Conservation (phyloP, 805 yeast species). For the fission yeast (Schizosaccharomyces pombe) region ASM294v3 CU329670.1:2635001-2635500, state of each 20-base stretch:
- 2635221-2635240: neutral
- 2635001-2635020: neutral
- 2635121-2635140: neutral
- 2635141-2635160: neutral
- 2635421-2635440: neutral
- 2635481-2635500: neutral
- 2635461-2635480: neutral
- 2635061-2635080: neutral
- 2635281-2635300: neutral
- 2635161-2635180: too few species aligned
- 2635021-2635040: neutral
- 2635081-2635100: neutral
- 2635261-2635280: neutral
- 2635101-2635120: neutral
- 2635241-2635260: neutral
- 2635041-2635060: neutral
- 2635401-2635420: neutral
- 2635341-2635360: neutral
- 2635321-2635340: neutral
- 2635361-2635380: neutral
- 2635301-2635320: neutral
- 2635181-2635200: neutral
- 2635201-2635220: neutral
- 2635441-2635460: neutral
- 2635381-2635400: neutral